phyloP scores from a whole-genome alignment of 805 yeast genomes.

The Ogataea ramenticola region DNA sequence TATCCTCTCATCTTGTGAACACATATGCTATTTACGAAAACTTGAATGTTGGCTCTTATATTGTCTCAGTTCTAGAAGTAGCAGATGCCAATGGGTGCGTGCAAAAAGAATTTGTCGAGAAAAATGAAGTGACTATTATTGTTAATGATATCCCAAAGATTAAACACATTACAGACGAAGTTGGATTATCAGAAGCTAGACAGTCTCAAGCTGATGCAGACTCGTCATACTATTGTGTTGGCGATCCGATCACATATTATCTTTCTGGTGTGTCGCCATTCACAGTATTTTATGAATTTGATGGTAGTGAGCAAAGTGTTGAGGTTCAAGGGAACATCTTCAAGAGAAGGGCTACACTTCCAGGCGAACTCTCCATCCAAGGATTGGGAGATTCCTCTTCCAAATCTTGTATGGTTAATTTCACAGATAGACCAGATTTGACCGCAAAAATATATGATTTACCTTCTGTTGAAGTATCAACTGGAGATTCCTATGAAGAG shows the following conservation, averaged over 20 bases:
- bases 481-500: conserved; percentile 67
- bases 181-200: not conserved
- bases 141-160: conserved; percentile 77
- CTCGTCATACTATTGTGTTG: conserved; percentile 68
- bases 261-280: conserved; percentile 79
- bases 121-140: conserved; percentile 34
- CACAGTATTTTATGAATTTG: conserved; percentile 65
- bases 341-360: conserved; percentile 68
- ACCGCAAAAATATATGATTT: conserved; percentile 34
- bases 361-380: conserved; percentile 66
- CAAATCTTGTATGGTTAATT: conserved; percentile 63
- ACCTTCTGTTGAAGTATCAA: conserved; percentile 75
- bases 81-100: conserved; percentile 67
- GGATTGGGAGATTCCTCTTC: conserved; percentile 70
- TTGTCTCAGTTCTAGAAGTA: conserved; percentile 49
- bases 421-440: conserved; percentile 32
- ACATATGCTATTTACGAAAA: conserved; percentile 40
- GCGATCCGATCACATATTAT: conserved; percentile 76
- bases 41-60: conserved; percentile 64
- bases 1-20: conserved; percentile 30
- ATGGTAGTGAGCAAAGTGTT: conserved; percentile 52
- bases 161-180: conserved; percentile 28
- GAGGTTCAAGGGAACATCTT: conserved; percentile 31
- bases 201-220: not conserved
- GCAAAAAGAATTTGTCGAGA: conserved; percentile 31